Percentiles rank a stretch among this genome's conserved stretches.
Conservation (phyloP, 257 asterid genomes). For the Solanum chilense region DNA sequence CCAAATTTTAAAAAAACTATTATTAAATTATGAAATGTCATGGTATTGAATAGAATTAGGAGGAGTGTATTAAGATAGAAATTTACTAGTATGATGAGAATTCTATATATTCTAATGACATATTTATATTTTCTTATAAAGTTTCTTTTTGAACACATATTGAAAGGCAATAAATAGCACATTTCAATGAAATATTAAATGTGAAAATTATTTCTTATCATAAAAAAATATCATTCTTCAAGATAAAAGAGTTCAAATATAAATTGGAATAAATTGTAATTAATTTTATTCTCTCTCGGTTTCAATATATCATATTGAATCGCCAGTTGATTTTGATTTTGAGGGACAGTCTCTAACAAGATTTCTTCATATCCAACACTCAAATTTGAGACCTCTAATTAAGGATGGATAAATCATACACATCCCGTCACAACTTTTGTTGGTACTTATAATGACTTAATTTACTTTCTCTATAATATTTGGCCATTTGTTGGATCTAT, state of each 20-base stretch:
- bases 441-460: neutral
- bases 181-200: neutral
- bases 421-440: neutral
- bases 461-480: neutral
- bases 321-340: neutral
- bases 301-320: neutral
- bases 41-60: neutral
- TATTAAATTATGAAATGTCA: neutral
- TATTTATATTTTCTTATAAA: too few species aligned
- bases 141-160: too few species aligned
- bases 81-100: neutral
- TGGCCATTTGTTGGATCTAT: neutral
- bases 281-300: too few species aligned
- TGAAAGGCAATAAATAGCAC: neutral
- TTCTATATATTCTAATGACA: neutral
- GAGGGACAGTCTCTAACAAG: neutral
- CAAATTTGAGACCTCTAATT: neutral
- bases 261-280: neutral
- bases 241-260: neutral
- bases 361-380: neutral
- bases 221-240: neutral
- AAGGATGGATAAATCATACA: neutral
- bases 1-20: neutral
- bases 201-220: neutral
- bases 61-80: too few species aligned